Base-by-base conservation (phyloP, 805 yeast species). In the Cyberlindnera suaveolens region DNA sequence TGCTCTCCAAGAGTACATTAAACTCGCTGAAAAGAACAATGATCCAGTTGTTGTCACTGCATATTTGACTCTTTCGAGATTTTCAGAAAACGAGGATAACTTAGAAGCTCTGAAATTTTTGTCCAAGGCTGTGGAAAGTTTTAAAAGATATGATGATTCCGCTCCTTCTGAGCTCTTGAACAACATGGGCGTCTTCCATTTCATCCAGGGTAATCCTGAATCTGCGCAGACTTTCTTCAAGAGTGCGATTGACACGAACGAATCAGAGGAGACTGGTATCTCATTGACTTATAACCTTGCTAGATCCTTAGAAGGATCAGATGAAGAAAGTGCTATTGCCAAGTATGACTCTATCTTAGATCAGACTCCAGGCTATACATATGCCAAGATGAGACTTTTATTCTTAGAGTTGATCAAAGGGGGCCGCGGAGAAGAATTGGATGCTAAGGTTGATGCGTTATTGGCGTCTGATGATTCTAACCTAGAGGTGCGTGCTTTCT, bases 401-500 rank as follows among this genome's bases (percentile, higher is more conserved):
- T 81, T 80, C 51, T 64, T 85, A 48, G 75, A 80, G 38, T 71
- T 78, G 39, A 62, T 80, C 29, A 68, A 75, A 3, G 65, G 71
- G 15, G 45, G 49, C 6, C 68, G 69, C 20, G 71, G 71, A 20
- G 49, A 51, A 15, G 61, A 56, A 18, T 67, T 82, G 7, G 77
- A 72, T 38, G 59, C 70, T 5, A 82, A 80, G 47, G 67, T 87
- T 46, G 71, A 75, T 34, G 56, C 66, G 3, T 65, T 93, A 5
- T 63, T 91, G 40, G 63, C 66, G 3, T 63, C 70, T 13, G 70
- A 77, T 47, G 72, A 78, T 1, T 75, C 78, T 9, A 77, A 87
- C 56, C 65, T 88, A 47, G 96, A 90, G 60, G 80, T 87, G 2
- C 80, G 99, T 48, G 84, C 98, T 0, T 85, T 93, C 53, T 87